Percentiles rank a stretch among this genome's conserved stretches.
These are phyloP conservation scores for Cucumis sativus DNA, from an alignment of 306 rosid species.

Conservation along the genomic window Cucumber_9930_V3 NC_026661.2:18227001-18227500, in stretches of 20 bases:
- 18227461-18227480: constrained; percentile 8
- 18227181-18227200: no score
- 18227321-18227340: background rate
- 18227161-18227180: no score
- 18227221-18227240: no score
- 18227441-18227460: constrained; percentile 1
- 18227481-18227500: background rate
- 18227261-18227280: background rate
- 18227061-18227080: background rate
- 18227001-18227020: background rate
- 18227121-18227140: background rate
- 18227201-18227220: no score
- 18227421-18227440: constrained; percentile 7
- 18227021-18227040: background rate
- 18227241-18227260: no score
- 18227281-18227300: background rate
- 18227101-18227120: background rate
- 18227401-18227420: background rate
- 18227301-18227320: background rate
- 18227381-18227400: background rate
- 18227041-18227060: background rate
- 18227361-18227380: background rate
- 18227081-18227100: background rate
- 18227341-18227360: background rate
- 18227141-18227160: no score